A percentile compares a stretch with the other conserved stretches of the same genome.
Conservation (phyloP, 2,329 filamentous ascomycete species). For the Bipolaris oryzae region DNA sequence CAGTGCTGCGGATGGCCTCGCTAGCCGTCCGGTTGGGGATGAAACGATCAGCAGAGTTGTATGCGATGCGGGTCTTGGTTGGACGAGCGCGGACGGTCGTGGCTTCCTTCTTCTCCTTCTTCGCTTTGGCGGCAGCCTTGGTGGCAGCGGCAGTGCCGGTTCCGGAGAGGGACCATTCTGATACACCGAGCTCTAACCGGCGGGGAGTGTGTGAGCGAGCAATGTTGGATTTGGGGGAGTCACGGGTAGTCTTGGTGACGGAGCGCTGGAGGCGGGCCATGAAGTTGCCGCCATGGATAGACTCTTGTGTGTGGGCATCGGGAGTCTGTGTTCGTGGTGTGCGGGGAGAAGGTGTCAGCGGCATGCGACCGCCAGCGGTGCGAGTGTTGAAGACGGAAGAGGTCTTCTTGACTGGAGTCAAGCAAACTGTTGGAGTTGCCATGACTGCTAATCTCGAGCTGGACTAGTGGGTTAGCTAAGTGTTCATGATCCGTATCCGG, state of each 20-base stretch:
- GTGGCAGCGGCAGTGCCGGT: conserved; percentile 63
- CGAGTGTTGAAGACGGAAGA: conserved; percentile 89
- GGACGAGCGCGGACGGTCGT: conserved; percentile 39
- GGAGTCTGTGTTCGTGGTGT: conserved; percentile 57
- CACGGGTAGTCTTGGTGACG: conserved; percentile 68
- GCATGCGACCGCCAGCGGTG: conserved; percentile 92
- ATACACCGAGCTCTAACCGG: conserved; percentile 87
- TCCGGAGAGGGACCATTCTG: conserved; percentile 88
- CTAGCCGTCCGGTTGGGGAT: conserved; percentile 93
- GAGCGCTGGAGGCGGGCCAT: conserved; percentile 78
- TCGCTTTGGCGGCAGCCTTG: conserved; percentile 54
- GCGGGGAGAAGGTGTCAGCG: conserved; percentile 88
- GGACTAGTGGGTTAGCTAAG: conserved; percentile 26
- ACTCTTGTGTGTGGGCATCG: conserved; percentile 64
- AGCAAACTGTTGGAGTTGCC: conserved; percentile 76
- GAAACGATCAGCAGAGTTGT: conserved; percentile 86
- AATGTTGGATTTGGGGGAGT: conserved; percentile 97
- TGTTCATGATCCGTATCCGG: conserved; percentile 6
- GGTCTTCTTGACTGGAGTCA: conserved; percentile 94
- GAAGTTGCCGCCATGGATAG: conserved; percentile 74
- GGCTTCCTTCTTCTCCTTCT: conserved; percentile 45
- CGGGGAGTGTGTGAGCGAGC: conserved; percentile 75
- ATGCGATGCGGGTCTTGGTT: conserved; percentile 49
- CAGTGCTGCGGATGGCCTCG: conserved; percentile 81
- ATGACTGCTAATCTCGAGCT: conserved; percentile 60